Evolutionary conservation across 495 filamentous ascomycete species (phyloP).

Genomic region (Aspergillus saccharolyticus): DNA sequence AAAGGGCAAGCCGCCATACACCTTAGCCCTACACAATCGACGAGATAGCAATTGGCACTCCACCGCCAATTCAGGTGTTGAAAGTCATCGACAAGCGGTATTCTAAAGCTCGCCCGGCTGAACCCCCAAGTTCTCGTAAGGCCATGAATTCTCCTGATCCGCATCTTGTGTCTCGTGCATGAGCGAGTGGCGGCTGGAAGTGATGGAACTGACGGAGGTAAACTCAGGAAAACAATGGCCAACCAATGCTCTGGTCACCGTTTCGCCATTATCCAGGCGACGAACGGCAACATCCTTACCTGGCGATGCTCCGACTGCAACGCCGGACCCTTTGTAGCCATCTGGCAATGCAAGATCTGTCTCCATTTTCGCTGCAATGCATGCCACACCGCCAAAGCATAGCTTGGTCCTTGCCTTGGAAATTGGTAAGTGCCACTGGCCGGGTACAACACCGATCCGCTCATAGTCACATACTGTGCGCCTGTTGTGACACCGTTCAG

Average conservation of each 20-base stretch:
- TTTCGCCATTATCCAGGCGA: slow-evolving; percentile 43
- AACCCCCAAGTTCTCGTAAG: background rate
- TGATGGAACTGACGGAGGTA: slow-evolving; percentile 1
- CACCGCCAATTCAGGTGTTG: background rate
- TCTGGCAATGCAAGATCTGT: slow-evolving; percentile 49
- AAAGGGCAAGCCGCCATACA: background rate
- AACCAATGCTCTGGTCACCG: slow-evolving; percentile 45
- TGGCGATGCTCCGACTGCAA: slow-evolving; percentile 49
- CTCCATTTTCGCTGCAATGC: slow-evolving; percentile 41
- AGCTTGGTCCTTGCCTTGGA: slow-evolving; percentile 12
- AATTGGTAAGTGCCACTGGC: slow-evolving; percentile 9
- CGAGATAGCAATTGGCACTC: background rate
- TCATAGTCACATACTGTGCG: slow-evolving; percentile 1
- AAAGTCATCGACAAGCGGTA: background rate
- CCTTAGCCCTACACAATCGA: background rate
- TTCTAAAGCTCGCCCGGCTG: background rate
- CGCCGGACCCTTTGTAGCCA: slow-evolving; percentile 44
- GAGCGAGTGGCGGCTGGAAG: background rate
- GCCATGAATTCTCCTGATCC: background rate
- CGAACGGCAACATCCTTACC: slow-evolving; percentile 46
- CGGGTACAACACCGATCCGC: background rate
- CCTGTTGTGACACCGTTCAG: background rate
- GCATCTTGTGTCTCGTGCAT: background rate
- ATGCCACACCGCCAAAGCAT: slow-evolving; percentile 43
- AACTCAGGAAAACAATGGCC: slow-evolving; percentile 30